Base-by-base conservation (phyloP, 1,284 basidiomycete genomes). In the Moesziomyces sp. region DNA sequence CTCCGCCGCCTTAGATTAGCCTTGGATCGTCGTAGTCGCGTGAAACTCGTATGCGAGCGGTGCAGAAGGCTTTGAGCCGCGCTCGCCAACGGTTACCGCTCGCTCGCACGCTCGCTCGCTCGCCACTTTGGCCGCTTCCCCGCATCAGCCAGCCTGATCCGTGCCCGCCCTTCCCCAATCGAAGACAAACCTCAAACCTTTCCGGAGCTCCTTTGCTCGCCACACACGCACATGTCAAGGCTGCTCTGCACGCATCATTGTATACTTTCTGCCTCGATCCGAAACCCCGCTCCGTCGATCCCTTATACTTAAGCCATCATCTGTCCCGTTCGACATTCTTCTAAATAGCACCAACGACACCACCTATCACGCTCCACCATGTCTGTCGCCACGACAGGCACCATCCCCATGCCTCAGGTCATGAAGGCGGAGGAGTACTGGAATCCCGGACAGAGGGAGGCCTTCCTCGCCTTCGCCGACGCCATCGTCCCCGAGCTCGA, bases 401-500 rank as follows among this genome's bases (percentile, higher is more conserved):
- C 47, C n/a, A 42, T 65, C 19, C 68, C 73, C 26, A 71, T 75
- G 73, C 73, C 55, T 13, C 40, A 56, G 45, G n/a, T 64, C 30
- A 63, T 67, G 28, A 71, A 74, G 58, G 77, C 77, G 7, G 65
- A 69, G 14, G 74, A 74, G 8, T 54, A 65, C 14, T 78, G 76
- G 76, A 65, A 44, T 13, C 44, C 58, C 0, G 58, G 48, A 21
- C 78, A 80, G 56, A 44, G 63, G 26, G 56, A 77, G 43, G 79
- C 74, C 3, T 59, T 83, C 52, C 58, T 64, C 13, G 80, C 82
- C 45, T 58, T 84, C n/a, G 80, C 73, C n/a, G 77, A 83, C 46
- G 71, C 77, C 42, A 63, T 81, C 43, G 66, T 84, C 2, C 80
- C 79, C 1, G 51, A 74, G 28, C 73, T 83, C 30, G 64, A 76